A percentile compares a stretch with the other conserved stretches of the same genome.
Evolutionary conservation across 306 rosid species (phyloP).

Genomic region (barrel medic (Medicago truncatula)): DNA sequence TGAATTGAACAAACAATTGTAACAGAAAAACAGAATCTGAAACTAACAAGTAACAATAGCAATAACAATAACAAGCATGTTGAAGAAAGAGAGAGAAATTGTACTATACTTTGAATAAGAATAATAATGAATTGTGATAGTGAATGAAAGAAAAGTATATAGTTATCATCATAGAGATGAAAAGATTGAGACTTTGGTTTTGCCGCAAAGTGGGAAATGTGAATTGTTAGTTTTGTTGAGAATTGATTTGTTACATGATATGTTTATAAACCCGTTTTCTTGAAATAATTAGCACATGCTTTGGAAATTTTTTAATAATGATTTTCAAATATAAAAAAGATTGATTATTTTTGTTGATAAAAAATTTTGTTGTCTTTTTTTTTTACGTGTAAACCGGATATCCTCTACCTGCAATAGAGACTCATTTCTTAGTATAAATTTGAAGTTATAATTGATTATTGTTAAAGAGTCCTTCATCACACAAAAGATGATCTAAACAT

Average conservation of each 20-base stretch:
- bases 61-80: not conserved
- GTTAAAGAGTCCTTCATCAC: too few species aligned
- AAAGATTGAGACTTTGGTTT: slow-evolving; percentile 12
- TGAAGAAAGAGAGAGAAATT: not conserved
- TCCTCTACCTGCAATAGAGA: too few species aligned
- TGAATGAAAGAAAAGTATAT: not conserved
- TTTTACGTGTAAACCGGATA: too few species aligned
- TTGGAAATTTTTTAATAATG: not conserved
- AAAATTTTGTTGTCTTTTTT: too few species aligned
- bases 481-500: too few species aligned
- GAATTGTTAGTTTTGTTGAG: not conserved
- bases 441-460: too few species aligned
- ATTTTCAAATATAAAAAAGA: too few species aligned
- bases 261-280: not conserved
- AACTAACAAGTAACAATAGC: not conserved
- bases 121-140: slow-evolving; percentile 5
- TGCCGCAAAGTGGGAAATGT: not conserved
- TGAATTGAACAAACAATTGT: not conserved
- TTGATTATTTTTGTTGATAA: too few species aligned
- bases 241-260: not conserved
- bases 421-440: too few species aligned
- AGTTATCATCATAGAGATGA: not conserved
- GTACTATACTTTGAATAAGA: too few species aligned
- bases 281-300: not conserved
- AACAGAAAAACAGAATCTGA: not conserved